Evolutionary conservation across 371 early-diverging fungal species (phyloP), one percentile per base, ranked within the genome.

Genomic region (Lichtheimia ornata): DNA sequence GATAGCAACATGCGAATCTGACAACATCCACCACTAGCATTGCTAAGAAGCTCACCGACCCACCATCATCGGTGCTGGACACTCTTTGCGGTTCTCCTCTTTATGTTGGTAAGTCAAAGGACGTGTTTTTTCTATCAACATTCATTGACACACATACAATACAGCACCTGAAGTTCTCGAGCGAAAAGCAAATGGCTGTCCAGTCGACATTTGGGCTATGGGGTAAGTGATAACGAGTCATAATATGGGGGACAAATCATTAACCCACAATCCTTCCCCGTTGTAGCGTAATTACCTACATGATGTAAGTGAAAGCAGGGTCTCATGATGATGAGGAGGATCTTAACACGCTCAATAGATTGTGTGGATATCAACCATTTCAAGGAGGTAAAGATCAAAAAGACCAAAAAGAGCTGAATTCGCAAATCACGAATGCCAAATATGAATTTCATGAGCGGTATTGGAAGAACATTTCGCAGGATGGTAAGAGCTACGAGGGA

Each of bases 91-190:
- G 87, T 12, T 83, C 85, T 9, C 82, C 77, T 51, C 84, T 82
- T 47, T 86, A 81, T 68, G 74, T 77, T 53, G 71, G 71, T 67
- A 67, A 55, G 59, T 57, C 13, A 15, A 30, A 35, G 15, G 17
- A 17, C n/a, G 17, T 22, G 47, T 47, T 9, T 18, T 45, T 45
- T 20, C 18, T 24, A 12, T 45, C 50, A 28, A 25, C 11, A 17
- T 28, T 15, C 17, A 28, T 20, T 47, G 4, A 27, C 35, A 27
- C 5, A 42, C 12, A 17, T 42, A 24, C 35, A 14, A 17, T 49
- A 65, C 82, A 70, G 92, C 95, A 5, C 95, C 94, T 5, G 97
- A 97, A 72, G 86, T 95, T 94, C 28, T 56, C 9, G 27, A 41
- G 4, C 57, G 57, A 14, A 25, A 56, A 56, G 60, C 52, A 24